Evolutionary conservation across 495 filamentous ascomycete species (phyloP).

Genomic region (Penicillium maclennaniae): DNA sequence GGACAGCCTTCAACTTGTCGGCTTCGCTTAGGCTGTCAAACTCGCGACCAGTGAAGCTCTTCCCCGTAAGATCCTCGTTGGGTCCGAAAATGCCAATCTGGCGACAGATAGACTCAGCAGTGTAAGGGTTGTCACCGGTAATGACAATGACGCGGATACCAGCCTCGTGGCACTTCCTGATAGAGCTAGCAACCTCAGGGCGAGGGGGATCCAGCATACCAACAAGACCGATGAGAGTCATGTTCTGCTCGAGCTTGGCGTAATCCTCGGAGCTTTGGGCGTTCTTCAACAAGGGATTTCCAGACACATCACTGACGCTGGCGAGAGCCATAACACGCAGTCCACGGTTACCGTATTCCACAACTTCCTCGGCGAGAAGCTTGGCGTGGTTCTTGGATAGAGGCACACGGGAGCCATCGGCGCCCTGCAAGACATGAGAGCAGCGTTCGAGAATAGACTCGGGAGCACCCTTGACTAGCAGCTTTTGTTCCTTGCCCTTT

Average conservation of each 20-base stretch:
- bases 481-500: conserved; percentile 60
- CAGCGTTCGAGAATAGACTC: conserved; percentile 93
- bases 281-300: conserved; percentile 62
- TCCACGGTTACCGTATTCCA: conserved; percentile 86
- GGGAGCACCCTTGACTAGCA: conserved; percentile 95
- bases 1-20: conserved; percentile 79
- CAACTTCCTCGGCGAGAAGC: conserved; percentile 70
- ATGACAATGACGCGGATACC: conserved; percentile 98
- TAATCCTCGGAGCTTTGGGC: conserved; percentile 86
- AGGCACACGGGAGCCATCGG: conserved; percentile 67
- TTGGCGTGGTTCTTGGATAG: conserved; percentile 62
- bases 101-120: conserved; percentile 94
- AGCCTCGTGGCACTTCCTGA: conserved; percentile 82
- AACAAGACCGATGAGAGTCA: conserved; percentile 90
- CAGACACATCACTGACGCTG: conserved; percentile 65
- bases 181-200: conserved; percentile 83
- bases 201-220: conserved; percentile 98
- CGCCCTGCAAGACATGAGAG: conserved; percentile 69
- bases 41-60: conserved; percentile 92
- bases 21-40: conserved; percentile 80
- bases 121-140: conserved; percentile 96
- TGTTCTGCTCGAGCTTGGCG: conserved; percentile 78
- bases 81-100: conserved; percentile 90
- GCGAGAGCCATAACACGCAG: conserved; percentile 95
- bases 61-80: conserved; percentile 78